These are phyloP conservation scores for Echeveria elegans DNA, from an alignment of 164 flowering plant genomes.

Conservation along the genomic window DNA sequence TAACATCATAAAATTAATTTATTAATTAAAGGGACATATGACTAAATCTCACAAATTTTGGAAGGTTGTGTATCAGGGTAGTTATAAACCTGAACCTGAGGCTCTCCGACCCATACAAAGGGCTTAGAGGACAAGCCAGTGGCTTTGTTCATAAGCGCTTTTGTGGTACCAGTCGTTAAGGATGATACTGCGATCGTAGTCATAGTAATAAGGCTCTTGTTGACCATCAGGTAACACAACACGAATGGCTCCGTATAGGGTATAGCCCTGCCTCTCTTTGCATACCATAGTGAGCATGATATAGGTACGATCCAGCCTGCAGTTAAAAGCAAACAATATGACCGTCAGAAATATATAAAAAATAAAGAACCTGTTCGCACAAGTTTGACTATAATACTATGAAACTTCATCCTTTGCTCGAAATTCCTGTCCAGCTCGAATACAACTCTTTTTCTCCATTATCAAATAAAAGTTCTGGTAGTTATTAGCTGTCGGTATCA, in stretches of 20 bases:
- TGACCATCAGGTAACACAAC: constrained; percentile 49
- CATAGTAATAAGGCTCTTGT: constrained; percentile 66
- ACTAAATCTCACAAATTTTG: not conserved
- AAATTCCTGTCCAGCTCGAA: not conserved
- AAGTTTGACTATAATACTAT: not conserved
- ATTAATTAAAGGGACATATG: not conserved
- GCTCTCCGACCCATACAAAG: constrained; percentile 81
- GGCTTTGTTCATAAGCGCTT: constrained; percentile 58
- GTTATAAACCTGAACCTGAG: too few species aligned
- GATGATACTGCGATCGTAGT: constrained; percentile 56
- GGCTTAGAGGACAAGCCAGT: constrained; percentile 57
- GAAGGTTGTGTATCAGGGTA: too few species aligned
- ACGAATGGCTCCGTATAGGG: constrained; percentile 55
- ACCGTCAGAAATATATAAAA: not conserved
- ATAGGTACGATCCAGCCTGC: constrained; percentile 79
- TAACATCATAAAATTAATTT: too few species aligned
- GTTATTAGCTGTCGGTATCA: too few species aligned
- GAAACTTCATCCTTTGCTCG: not conserved
- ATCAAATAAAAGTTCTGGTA: not conserved
- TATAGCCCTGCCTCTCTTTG: constrained; percentile 78
- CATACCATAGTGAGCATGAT: constrained; percentile 93
- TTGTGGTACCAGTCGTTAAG: constrained; percentile 88
- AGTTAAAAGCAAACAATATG: too few species aligned
- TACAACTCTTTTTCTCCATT: not conserved
- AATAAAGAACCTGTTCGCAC: not conserved